Percentiles rank a stretch among this genome's conserved stretches.
These are phyloP conservation scores for Boletus rubescentipes DNA, from an alignment of 768 basidiomycete genomes.

Conservation along the genomic window DNA sequence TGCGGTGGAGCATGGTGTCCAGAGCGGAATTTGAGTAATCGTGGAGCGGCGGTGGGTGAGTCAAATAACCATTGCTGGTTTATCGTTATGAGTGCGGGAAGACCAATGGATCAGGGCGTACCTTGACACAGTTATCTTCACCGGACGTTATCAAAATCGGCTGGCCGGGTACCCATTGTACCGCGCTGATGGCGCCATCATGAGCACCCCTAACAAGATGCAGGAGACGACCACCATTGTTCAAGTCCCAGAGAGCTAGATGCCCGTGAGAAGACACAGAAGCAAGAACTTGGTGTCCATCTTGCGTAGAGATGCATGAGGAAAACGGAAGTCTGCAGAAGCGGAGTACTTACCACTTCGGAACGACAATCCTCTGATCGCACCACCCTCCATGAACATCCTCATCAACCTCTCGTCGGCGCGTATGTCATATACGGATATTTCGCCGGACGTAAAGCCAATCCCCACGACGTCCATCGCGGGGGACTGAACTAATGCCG, in stretches of 20 bases:
- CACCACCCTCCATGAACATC: conserved; percentile 89
- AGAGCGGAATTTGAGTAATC: conserved; percentile 86
- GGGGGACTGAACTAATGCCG: conserved; percentile 83
- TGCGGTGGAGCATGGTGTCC: conserved; percentile 92
- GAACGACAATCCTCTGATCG: conserved; percentile 75
- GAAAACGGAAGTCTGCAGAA: neutral
- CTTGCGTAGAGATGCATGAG: conserved; percentile 37
- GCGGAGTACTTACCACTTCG: conserved; percentile 66
- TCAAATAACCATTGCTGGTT: conserved; percentile 97
- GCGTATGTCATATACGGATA: conserved; percentile 87
- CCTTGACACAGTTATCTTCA: conserved; percentile 95
- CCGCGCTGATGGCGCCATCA: conserved; percentile 74
- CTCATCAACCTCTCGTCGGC: conserved; percentile 86
- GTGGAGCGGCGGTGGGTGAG: conserved; percentile 80
- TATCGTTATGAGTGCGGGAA: conserved; percentile 4
- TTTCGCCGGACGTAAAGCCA: conserved; percentile 83
- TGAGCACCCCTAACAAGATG: conserved; percentile 89
- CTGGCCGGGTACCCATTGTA: conserved; percentile 94
- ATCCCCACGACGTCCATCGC: conserved; percentile 97
- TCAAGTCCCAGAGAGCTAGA: conserved; percentile 92
- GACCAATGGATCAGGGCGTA: conserved; percentile 30
- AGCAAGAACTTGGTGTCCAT: conserved; percentile 86
- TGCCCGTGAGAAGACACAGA: conserved; percentile 85
- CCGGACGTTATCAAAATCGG: conserved; percentile 87
- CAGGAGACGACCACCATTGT: conserved; percentile 74